Percentiles rank a stretch among this genome's conserved stretches.
phyloP scores from a whole-genome alignment of 1,139 yeast genomes.

The Candida freyschussii region DNA sequence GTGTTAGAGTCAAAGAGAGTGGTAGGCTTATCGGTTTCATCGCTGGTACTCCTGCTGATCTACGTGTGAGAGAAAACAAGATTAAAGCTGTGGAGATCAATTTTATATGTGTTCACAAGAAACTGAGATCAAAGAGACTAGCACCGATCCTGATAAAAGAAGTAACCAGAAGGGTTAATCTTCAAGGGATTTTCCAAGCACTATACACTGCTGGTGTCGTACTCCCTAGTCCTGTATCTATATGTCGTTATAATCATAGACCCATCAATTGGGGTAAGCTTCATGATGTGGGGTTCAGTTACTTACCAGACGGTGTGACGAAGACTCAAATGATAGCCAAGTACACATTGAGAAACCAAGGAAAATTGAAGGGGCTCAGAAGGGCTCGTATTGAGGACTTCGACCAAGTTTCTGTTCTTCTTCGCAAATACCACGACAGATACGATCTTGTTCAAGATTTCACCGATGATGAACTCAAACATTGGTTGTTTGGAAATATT shows the following conservation, averaged over 20 bases:
- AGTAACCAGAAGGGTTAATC: constrained; percentile 88
- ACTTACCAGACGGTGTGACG: constrained; percentile 71
- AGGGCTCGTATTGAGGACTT: constrained; percentile 58
- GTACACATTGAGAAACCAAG: constrained; percentile 61
- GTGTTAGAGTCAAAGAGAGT: constrained; percentile 77
- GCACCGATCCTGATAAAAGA: constrained; percentile 94
- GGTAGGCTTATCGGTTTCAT: constrained; percentile 86
- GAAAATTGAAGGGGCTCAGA: constrained; percentile 61
- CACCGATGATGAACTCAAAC: constrained; percentile 64
- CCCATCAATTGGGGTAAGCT: constrained; percentile 90
- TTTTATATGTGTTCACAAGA: constrained; percentile 90
- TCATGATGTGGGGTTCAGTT: constrained; percentile 83
- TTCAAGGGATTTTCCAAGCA: constrained; percentile 89
- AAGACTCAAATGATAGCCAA: constrained; percentile 78
- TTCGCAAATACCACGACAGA: constrained; percentile 56
- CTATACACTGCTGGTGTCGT: constrained; percentile 90
- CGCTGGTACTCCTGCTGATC: constrained; percentile 77
- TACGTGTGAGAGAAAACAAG: constrained; percentile 54
- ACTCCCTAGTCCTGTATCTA: constrained; percentile 88
- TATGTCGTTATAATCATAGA: constrained; percentile 89
- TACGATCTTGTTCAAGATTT: constrained; percentile 74
- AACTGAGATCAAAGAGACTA: constrained; percentile 85
- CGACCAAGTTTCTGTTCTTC: constrained; percentile 55
- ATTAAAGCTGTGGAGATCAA: constrained; percentile 83
- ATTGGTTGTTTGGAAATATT: constrained; percentile 66